phyloP scores from a whole-genome alignment of 116 monocot genomes.

The Trichopus zeylanicus region DNA sequence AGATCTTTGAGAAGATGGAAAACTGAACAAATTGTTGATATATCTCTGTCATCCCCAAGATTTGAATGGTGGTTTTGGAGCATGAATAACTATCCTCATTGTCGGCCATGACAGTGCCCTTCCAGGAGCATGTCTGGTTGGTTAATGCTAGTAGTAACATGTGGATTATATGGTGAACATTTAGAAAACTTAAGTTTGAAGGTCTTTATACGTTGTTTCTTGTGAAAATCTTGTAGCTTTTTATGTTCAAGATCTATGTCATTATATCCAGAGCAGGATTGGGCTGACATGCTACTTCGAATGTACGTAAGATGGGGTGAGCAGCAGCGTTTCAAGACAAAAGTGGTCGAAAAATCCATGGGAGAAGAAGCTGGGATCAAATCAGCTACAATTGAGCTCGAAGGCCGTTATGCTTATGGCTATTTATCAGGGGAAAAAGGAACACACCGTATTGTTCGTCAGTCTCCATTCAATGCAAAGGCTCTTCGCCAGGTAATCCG shows the following conservation, averaged over 20 bases:
- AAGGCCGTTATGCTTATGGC: constrained; percentile 93
- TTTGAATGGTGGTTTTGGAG: no score
- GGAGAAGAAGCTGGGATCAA: constrained; percentile 98
- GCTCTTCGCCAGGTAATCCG: constrained; percentile 85
- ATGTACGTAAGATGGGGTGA: constrained; percentile 97
- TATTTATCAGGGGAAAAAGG: constrained; percentile 98
- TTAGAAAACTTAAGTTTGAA: no score
- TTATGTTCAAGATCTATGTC: constrained; percentile 2
- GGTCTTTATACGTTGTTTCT: not conserved
- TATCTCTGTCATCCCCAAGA: no score
- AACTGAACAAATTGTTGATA: no score
- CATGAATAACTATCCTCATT: no score
- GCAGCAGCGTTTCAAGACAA: constrained; percentile 75
- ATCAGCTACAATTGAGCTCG: constrained; percentile 82
- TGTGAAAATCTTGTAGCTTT: not conserved
- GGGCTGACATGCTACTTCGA: constrained; percentile 94
- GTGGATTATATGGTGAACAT: no score
- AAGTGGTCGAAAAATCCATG: constrained; percentile 82
- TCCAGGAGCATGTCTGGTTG: no score
- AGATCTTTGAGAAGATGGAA: no score
- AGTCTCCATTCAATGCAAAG: constrained; percentile 97
- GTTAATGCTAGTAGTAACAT: no score
- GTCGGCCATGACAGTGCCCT: no score
- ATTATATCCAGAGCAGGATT: constrained; percentile 89
- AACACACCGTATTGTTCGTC: constrained; percentile 88